Base-by-base conservation (phyloP, 2,329 filamentous ascomycete species). In the Scopulariopsis brevicaulis region DNA sequence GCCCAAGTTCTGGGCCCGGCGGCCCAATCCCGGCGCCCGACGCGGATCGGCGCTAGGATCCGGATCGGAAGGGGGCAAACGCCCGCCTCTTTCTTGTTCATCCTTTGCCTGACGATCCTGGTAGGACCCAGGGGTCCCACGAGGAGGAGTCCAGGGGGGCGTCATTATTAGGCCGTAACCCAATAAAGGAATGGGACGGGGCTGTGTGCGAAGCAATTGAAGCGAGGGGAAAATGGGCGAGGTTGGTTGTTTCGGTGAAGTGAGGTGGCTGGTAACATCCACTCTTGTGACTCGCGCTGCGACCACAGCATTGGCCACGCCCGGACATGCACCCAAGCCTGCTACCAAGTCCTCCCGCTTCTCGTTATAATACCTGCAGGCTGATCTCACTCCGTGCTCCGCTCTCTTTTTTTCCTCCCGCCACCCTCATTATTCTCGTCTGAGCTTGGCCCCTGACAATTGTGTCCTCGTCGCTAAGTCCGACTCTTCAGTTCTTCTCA, bases 1-100 rank as follows among this genome's bases (percentile, higher is more conserved):
- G 56, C 56, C 56, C 50, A 54, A 57, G n/a, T 34, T 48, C 22
- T 32, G 51, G 51, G 53, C 51, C 55, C 37, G 22, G 54, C 24
- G 20, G 37, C 54, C 54, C 24, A 32, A 8, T 32, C 28, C 28
- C 28, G 28, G 8, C 28, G 28, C 28, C 8, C 28, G 28, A 32
- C 28, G 28, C 28, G 28, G 4, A 32, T 32, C 28, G 28, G 28
- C 28, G 28, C 28, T 32, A 32, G 28, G 28, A 32, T 8, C 28
- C 28, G 28, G 28, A 32, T 32, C 28, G 28, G 28, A 32, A 32
- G 28, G 28, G 28, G 28, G 8, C 28, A 32, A 32, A 8, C 28
- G 28, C 8, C 28, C n/a, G n/a, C n/a, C n/a, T n/a, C n/a, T n/a
- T 32, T 32, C 28, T 32, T 8, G 28, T 8, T 32, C 28, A 32